These are phyloP conservation scores for Kwoniella shivajii DNA, from an alignment of 1,284 basidiomycete genomes.

Conservation along the genomic window DNA sequence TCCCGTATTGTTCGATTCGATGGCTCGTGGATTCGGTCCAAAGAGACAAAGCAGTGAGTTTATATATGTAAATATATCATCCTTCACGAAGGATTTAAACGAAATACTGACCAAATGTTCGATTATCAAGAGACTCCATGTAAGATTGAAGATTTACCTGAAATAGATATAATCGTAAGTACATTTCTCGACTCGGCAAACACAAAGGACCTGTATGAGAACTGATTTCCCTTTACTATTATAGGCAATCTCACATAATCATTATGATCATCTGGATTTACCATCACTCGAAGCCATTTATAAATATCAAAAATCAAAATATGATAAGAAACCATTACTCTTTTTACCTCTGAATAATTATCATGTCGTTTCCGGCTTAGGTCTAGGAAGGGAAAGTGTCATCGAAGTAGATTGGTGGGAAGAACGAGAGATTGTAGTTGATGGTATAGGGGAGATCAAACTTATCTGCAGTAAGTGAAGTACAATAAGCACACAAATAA, in stretches of 20 bases:
- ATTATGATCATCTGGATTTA: constrained; percentile 68
- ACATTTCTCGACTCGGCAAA: constrained; percentile 39
- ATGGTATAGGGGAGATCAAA: constrained; percentile 34
- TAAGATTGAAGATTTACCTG: constrained; percentile 63
- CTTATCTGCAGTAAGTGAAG: constrained; percentile 40
- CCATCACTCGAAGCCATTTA: constrained; percentile 58
- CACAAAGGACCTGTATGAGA: constrained; percentile 21
- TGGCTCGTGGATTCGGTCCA: constrained; percentile 64
- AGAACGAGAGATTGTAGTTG: constrained; percentile 27
- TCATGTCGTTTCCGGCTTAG: constrained; percentile 57
- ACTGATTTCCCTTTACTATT: constrained; percentile 19
- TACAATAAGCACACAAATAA: not conserved
- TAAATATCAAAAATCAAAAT: constrained; percentile 14
- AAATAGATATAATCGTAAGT: constrained; percentile 67
- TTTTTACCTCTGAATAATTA: constrained; percentile 66
- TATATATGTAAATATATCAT: constrained; percentile 14
- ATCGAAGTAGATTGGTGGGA: constrained; percentile 75
- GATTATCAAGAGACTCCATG: constrained; percentile 60
- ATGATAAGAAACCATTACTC: constrained; percentile 60
- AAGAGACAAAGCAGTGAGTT: constrained; percentile 61
- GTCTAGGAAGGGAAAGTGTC: constrained; percentile 51
- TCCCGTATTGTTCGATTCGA: constrained; percentile 68
- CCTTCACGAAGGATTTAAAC: no score
- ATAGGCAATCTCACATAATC: constrained; percentile 61
- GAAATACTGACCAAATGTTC: not conserved